Base-by-base conservation (phyloP, 2,329 filamentous ascomycete species). In the Penicillium griseofulvum region DNA sequence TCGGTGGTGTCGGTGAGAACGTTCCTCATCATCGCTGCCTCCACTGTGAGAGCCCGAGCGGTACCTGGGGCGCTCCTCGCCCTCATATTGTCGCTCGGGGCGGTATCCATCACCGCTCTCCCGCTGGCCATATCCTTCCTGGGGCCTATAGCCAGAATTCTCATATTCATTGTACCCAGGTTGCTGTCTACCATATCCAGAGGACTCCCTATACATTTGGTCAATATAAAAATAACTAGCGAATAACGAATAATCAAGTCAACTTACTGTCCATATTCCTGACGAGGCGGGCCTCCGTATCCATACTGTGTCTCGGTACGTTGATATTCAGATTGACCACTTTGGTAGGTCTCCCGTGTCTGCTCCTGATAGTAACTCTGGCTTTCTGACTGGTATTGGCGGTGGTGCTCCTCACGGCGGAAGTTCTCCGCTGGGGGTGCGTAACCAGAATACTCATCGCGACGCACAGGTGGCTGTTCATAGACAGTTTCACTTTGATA, bases 231-330 rank as follows among this genome's bases (percentile, higher is more conserved):
- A 41, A 12, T 50, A 12, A 52, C 14, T 37, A 41, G 45, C 59
- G 31, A 59, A 54, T 54, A 52, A 39, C 29, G 54, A 34, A 45
- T 22, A 44, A 51, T 53, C 31, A 55, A 38, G 19, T 47, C 48
- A 7, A 64, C 68, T 65, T 56, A 69, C 68, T 60, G 58, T 26
- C 60, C 49, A 49, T 54, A 54, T 38, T 55, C 61, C 42, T 44
- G 57, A 33, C 54, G 58, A 29, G 51, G 37, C 3, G 29, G 51
- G n/a, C 29, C 38, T 24, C 55, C 59, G 46, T 65, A 60, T n/a
- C 59, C 57, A 41, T 65, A 62, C n/a, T 45, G 56, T 19, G 57
- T 49, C 43, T 67, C 54, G 11, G 54, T 57, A 17, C 47, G 55
- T 39, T 59, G 49, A 17, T 64, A 64, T 47, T 63, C 55, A n/a